Evolutionary conservation across 768 basidiomycete genomes (phyloP).

Genomic region (Hypholoma sublateritium): DNA sequence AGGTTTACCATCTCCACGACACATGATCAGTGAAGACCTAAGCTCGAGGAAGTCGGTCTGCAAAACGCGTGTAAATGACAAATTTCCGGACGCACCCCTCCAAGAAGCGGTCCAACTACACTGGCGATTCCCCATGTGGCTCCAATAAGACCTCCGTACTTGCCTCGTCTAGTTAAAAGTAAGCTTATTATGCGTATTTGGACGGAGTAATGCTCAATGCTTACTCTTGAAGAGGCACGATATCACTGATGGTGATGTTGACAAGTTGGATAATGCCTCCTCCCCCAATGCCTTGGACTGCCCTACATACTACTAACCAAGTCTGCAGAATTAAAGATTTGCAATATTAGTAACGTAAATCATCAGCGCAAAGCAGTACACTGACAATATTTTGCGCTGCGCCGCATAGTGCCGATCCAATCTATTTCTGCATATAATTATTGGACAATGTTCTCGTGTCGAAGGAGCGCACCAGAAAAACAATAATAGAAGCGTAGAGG

Average conservation of each 20-base stretch:
- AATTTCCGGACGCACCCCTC: slow-evolving; percentile 55
- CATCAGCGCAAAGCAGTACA: background rate
- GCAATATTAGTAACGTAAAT: background rate
- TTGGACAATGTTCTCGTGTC: background rate
- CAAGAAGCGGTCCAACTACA: slow-evolving; percentile 76
- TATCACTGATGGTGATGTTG: slow-evolving; percentile 79
- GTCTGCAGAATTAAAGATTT: slow-evolving; percentile 28
- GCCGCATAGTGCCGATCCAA: slow-evolving; percentile 81
- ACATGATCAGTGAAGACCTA: slow-evolving; percentile 74
- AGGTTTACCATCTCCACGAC: slow-evolving; percentile 71
- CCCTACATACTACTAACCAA: slow-evolving; percentile 76
- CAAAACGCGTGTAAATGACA: background rate
- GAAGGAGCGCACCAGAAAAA: slow-evolving; percentile 58
- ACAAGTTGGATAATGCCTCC: slow-evolving; percentile 79
- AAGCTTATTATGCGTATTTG: background rate
- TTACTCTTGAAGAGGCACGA: slow-evolving; percentile 77
- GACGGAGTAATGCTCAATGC: slow-evolving; percentile 23
- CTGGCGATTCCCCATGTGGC: slow-evolving; percentile 81
- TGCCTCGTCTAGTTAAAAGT: slow-evolving; percentile 56
- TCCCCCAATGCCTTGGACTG: slow-evolving; percentile 82
- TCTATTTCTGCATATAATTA: slow-evolving; percentile 31
- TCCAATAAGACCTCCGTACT: slow-evolving; percentile 73
- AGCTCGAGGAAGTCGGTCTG: slow-evolving; percentile 5
- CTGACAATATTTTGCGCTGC: slow-evolving; percentile 71
- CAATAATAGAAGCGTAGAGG: slow-evolving; percentile 59